Conservation (phyloP, 345 rosid species). For the Lenwebbia sp. region DNA sequence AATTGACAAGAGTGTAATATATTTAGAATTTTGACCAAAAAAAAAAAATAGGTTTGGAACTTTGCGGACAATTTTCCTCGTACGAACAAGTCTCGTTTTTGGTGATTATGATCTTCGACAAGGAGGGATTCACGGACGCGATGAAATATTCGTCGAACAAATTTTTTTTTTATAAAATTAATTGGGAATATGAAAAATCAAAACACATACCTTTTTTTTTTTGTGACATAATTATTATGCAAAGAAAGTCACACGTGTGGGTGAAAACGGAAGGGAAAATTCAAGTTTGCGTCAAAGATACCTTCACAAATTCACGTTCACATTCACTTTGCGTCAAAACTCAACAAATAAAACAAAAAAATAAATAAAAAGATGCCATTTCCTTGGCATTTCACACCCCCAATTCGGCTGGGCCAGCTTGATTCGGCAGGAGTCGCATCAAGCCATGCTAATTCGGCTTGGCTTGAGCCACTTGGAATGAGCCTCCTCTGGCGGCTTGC, state of each 20-base stretch:
- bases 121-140: background rate
- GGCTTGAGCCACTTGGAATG: background rate
- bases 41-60: too few species aligned
- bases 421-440: background rate
- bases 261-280: background rate
- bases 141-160: background rate
- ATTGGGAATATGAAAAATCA: background rate
- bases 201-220: background rate
- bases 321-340: background rate
- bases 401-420: background rate
- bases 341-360: accelerated
- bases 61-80: too few species aligned
- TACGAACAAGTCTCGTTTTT: too few species aligned
- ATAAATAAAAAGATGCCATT: background rate
- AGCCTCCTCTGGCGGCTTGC: background rate
- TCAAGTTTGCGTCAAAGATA: background rate
- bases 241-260: background rate
- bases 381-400: background rate
- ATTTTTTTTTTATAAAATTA: background rate
- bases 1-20: too few species aligned
- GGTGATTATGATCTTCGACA: too few species aligned
- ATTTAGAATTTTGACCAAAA: too few species aligned
- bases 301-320: background rate
- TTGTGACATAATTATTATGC: background rate
- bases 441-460: background rate